Percentiles rank a stretch among this genome's conserved stretches.
These are phyloP conservation scores for Diddensiella caesifluorescens DNA, from an alignment of 805 yeast genomes.

Conservation along the genomic window DNA sequence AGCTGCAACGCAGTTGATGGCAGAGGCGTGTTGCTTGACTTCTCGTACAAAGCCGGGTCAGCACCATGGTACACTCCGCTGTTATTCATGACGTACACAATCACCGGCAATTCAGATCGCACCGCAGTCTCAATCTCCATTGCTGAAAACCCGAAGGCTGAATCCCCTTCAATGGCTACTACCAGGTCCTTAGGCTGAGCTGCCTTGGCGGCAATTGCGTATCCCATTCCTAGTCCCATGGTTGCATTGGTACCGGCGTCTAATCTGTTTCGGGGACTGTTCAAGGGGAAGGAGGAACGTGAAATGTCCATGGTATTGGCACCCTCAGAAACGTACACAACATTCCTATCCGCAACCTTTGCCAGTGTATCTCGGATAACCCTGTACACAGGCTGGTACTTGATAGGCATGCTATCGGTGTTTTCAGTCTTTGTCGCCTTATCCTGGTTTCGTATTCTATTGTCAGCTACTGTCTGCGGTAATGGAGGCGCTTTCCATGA, in stretches of 20 bases:
- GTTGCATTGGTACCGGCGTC: conserved; percentile 78
- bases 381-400: conserved; percentile 52
- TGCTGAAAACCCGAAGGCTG: conserved; percentile 72
- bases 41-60: conserved; percentile 30
- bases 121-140: conserved; percentile 69
- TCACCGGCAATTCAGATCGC: conserved; percentile 47
- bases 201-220: conserved; percentile 57
- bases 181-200: conserved; percentile 42
- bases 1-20: conserved; percentile 59
- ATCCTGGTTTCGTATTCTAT: conserved; percentile 29
- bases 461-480: conserved; percentile 25
- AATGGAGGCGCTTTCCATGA: conserved; percentile 35
- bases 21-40: conserved; percentile 27
- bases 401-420: conserved; percentile 30
- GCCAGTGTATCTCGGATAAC: conserved; percentile 39
- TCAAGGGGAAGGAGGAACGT: conserved; percentile 53
- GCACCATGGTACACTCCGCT: conserved; percentile 69
- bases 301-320: conserved; percentile 75
- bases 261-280: conserved; percentile 47
- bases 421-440: conserved; percentile 35
- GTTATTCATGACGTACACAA: conserved; percentile 65
- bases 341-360: conserved; percentile 25
- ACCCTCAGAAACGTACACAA: conserved; percentile 58
- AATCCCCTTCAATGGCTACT: conserved; percentile 65
- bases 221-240: conserved; percentile 72